Percentiles rank a stretch among this genome's conserved stretches.
These are phyloP conservation scores for Periconia sp. DNA, from an alignment of 2,329 filamentous ascomycete species.

Conservation along the genomic window DNA sequence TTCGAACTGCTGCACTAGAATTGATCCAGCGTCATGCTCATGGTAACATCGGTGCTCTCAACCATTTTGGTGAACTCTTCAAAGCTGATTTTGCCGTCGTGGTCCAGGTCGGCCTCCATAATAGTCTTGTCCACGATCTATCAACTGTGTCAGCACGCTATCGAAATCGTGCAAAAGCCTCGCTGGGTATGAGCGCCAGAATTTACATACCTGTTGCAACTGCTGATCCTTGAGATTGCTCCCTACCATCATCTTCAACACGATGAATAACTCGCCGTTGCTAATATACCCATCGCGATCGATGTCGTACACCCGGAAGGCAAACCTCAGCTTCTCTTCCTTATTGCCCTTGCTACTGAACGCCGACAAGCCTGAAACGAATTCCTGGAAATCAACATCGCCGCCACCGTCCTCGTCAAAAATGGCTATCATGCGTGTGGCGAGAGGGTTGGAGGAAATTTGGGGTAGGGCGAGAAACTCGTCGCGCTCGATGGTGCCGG, in stretches of 20 bases:
- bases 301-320: slow-evolving; percentile 99
- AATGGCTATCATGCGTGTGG: slow-evolving; percentile 98
- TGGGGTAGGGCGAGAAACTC: slow-evolving; percentile 97
- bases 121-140: slow-evolving; percentile 99
- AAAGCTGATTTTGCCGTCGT: slow-evolving; percentile 97
- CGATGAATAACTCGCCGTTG: slow-evolving; percentile 98
- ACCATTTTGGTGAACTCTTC: slow-evolving; percentile 99
- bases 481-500: slow-evolving; percentile 96
- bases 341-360: slow-evolving; percentile 99
- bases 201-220: slow-evolving; percentile 69
- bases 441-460: slow-evolving; percentile 95
- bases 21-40: slow-evolving; percentile 69
- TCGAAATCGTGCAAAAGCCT: not conserved
- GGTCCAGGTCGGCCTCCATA: slow-evolving; percentile 97
- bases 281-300: slow-evolving; percentile 98
- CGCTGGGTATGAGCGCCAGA: not conserved
- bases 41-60: slow-evolving; percentile 78
- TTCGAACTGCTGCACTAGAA: slow-evolving; percentile 24
- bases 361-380: slow-evolving; percentile 90
- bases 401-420: slow-evolving; percentile 98
- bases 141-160: slow-evolving; percentile 12
- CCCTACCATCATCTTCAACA: slow-evolving; percentile 99
- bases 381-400: slow-evolving; percentile 98
- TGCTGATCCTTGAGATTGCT: slow-evolving; percentile 99
- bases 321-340: slow-evolving; percentile 96